Percentiles rank a stretch among this genome's conserved stretches.
phyloP scores from a whole-genome alignment of 164 flowering plant genomes.

The Stephania yunnanensis region DNA sequence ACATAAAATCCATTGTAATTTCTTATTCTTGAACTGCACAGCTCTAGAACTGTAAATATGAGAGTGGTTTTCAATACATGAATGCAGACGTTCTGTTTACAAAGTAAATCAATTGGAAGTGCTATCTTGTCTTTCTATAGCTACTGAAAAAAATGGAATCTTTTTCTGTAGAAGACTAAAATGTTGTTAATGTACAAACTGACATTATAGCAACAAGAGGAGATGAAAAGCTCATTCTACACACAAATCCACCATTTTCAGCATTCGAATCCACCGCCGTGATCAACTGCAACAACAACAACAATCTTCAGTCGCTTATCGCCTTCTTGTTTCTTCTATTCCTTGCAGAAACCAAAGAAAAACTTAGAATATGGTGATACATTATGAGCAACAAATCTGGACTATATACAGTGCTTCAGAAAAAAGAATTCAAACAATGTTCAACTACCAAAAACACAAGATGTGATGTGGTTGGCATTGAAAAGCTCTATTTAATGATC shows the following conservation, averaged over 20 bases:
- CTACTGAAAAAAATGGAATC: not conserved
- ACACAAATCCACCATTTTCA: not conserved
- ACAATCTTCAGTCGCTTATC: constrained; percentile 15
- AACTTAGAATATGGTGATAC: not conserved
- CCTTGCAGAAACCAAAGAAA: constrained; percentile 19
- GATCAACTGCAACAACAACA: not conserved
- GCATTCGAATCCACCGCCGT: not conserved
- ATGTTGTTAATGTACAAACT: not conserved
- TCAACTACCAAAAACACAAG: too few species aligned
- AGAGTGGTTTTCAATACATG: not conserved
- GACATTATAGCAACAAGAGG: not conserved
- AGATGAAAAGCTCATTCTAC: not conserved
- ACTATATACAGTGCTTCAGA: too few species aligned
- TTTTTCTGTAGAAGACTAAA: not conserved
- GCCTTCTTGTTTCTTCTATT: constrained; percentile 18
- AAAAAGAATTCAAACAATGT: too few species aligned
- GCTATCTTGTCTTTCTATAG: not conserved
- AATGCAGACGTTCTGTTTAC: not conserved
- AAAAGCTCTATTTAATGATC: too few species aligned
- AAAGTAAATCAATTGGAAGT: too few species aligned
- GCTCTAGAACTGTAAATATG: not conserved
- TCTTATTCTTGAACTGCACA: constrained; percentile 3
- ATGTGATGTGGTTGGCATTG: too few species aligned
- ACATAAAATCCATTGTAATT: not conserved
- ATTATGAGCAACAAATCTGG: too few species aligned